A percentile compares a stretch with the other conserved stretches of the same genome.
Evolutionary conservation across 768 basidiomycete genomes (phyloP).

Genomic region (Kwoniella pini): DNA sequence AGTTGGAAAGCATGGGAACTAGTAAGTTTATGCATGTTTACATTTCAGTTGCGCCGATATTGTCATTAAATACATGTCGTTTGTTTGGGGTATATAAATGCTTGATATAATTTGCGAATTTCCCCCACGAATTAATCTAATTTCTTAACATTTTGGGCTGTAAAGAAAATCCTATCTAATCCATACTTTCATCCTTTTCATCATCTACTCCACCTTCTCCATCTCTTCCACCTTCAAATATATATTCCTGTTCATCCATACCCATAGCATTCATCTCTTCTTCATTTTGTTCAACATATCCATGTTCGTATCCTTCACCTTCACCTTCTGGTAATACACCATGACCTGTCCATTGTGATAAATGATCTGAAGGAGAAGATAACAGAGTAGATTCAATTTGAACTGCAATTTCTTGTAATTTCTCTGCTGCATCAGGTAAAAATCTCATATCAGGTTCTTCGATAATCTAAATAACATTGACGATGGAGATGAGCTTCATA

Average conservation of each 20-base stretch:
- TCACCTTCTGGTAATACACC: conserved; percentile 23
- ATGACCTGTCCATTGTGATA: conserved; percentile 23
- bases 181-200: conserved; percentile 45
- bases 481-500: too few relatives aligned
- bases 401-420: conserved; percentile 59
- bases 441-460: conserved; percentile 88
- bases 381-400: conserved; percentile 57
- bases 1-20: too few relatives aligned
- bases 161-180: conserved; percentile 24
- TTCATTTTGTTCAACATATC: conserved; percentile 8
- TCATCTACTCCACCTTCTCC: conserved; percentile 50
- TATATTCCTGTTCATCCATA: conserved; percentile 39
- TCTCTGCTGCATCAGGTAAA: conserved; percentile 65
- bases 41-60: too few relatives aligned
- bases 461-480: too few relatives aligned
- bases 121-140: not conserved
- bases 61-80: too few relatives aligned
- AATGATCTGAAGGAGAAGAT: conserved; percentile 16
- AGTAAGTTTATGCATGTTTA: too few relatives aligned
- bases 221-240: conserved; percentile 48
- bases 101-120: not conserved
- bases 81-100: too few relatives aligned
- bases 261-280: conserved; percentile 26
- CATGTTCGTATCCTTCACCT: conserved; percentile 18
- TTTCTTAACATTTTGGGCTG: too few relatives aligned